Conservation (phyloP, 2,329 filamentous ascomycete genomes). For the Colletotrichum incanum region DNA sequence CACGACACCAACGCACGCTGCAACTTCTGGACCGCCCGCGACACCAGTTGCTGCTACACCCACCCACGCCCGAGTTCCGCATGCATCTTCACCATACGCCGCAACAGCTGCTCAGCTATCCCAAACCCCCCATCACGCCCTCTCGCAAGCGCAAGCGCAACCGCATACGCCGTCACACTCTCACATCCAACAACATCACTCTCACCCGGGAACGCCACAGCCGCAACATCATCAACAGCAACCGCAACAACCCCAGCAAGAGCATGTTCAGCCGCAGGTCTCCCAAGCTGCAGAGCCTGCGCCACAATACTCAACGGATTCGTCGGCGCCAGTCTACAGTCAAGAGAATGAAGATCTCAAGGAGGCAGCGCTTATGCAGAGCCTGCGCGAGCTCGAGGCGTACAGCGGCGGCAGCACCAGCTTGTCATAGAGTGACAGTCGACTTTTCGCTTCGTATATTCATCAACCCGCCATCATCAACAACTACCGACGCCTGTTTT, state of each 20-base stretch:
- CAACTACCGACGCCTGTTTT: not conserved
- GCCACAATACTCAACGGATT: constrained; percentile 30
- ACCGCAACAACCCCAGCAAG: constrained; percentile 42
- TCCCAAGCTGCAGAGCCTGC: constrained; percentile 28
- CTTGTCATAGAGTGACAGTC: constrained; percentile 33
- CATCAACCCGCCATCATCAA: constrained; percentile 21
- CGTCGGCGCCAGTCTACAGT: constrained; percentile 30
- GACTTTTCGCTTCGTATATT: constrained; percentile 26
- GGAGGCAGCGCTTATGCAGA: constrained; percentile 43
- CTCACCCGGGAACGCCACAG: constrained; percentile 40
- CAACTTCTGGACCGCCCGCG: constrained; percentile 26
- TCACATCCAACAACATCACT: constrained; percentile 30
- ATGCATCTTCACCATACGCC: constrained; percentile 36
- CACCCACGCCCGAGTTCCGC: constrained; percentile 20
- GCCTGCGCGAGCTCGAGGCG: constrained; percentile 42
- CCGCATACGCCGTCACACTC: constrained; percentile 35
- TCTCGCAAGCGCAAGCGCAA: constrained; percentile 30
- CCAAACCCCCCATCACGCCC: constrained; percentile 34
- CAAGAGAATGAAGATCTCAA: constrained; percentile 41
- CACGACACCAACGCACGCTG: constrained; percentile 34
- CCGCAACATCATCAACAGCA: constrained; percentile 37
- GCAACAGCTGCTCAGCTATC: constrained; percentile 35
- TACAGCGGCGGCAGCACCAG: constrained; percentile 40
- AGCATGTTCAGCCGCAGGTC: constrained; percentile 41
- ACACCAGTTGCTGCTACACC: constrained; percentile 21